Evolutionary conservation across 176 grass and related monocot genomes (phyloP).

Genomic region (Lolium perenne): DNA sequence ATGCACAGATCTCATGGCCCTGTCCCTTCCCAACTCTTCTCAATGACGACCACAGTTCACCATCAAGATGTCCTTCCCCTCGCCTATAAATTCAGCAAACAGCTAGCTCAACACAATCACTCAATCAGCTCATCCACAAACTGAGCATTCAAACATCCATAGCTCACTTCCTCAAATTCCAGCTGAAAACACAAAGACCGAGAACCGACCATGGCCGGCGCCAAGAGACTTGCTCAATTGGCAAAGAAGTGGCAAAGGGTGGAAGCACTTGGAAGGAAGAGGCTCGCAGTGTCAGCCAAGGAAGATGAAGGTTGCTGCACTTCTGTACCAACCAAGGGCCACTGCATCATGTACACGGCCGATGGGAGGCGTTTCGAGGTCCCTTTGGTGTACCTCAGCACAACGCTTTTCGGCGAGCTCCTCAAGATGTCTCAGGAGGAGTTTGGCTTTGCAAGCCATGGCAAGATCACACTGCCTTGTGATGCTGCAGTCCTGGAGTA

Average conservation of each 20-base stretch:
- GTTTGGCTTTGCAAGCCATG: conserved; percentile 45
- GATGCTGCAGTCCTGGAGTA: conserved; percentile 59
- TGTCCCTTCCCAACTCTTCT: not conserved
- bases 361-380: conserved; percentile 62
- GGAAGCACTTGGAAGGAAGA: conserved; percentile 36
- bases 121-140: conserved; percentile 16
- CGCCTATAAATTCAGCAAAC: conserved; percentile 39
- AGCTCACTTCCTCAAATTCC: not conserved
- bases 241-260: conserved; percentile 41
- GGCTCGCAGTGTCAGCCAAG: not conserved
- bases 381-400: conserved; percentile 52
- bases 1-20: not conserved
- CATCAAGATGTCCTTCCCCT: not conserved
- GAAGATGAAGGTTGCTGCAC: conserved; percentile 29
- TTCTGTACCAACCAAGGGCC: conserved; percentile 36
- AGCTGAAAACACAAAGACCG: not conserved
- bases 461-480: conserved; percentile 59
- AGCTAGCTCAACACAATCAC: not conserved
- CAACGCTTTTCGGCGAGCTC: conserved; percentile 42
- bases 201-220: conserved; percentile 7
- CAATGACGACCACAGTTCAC: not conserved
- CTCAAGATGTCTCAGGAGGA: conserved; percentile 60
- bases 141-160: not conserved
- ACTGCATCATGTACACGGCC: conserved; percentile 49
- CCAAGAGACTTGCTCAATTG: conserved; percentile 42